Evolutionary conservation across 78 protist species (phyloP), one percentile per base, ranked within the genome.

Genomic region (Guillardia theta): DNA sequence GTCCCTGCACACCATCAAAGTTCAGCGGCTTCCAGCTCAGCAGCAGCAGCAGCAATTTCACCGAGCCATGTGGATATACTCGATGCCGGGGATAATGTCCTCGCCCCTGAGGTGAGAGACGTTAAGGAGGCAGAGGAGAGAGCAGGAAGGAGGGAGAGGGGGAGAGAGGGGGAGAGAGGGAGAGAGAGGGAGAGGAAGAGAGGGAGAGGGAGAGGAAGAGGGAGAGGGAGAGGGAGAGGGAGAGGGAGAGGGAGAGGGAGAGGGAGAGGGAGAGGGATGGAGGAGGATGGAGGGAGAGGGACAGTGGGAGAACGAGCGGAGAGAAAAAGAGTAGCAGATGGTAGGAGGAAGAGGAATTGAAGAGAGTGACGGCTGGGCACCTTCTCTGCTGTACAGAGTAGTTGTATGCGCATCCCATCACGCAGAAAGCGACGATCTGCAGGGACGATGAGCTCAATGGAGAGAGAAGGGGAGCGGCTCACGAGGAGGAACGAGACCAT

Each of bases 371-470:
- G 58, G 58, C 30, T 10, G 58, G 58, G 58, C n/a, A n/a, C n/a
- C n/a, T n/a, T n/a, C n/a, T 37, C 90, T 78, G 90, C 33, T 43
- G 90, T 18, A 78, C 90, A 18, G 90, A 22, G 90, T 78, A 78
- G 90, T 78, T 78, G 90, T 78, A 78, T 18, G 53, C 90, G 90
- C 90, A 78, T 8, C 90, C 50, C 90, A 78, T 43, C 53, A 43
- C 90, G 3, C 90, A 78, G 53, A 43, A 18, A 27, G 48, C 33
- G 53, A 37, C 90, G 90, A 37, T 43, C n/a, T n/a, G n/a, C n/a
- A n/a, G n/a, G n/a, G n/a, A n/a, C n/a, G n/a, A n/a, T n/a, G n/a
- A n/a, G n/a, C n/a, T n/a, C n/a, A n/a, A n/a, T n/a, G n/a, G n/a
- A n/a, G n/a, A n/a, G n/a, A n/a, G n/a, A n/a, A n/a, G n/a, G n/a